A percentile compares a stretch with the other conserved stretches of the same genome.
Conservation (phyloP, 257 asterid species). For the Penstemon eatonii region DNA sequence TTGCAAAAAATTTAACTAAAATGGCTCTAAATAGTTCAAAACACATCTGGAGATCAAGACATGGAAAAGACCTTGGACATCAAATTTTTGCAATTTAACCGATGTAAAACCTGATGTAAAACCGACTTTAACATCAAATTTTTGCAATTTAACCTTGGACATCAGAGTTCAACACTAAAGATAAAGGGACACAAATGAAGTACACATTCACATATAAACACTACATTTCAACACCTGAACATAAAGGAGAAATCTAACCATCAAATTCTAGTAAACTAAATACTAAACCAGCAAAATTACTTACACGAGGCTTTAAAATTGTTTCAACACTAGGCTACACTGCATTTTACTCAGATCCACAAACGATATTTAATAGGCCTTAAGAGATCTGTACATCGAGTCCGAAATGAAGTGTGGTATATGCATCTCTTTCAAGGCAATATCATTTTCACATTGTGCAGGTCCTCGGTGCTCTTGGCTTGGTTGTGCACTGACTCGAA, state of each 20-base stretch:
- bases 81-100: neutral
- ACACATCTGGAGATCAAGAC: too few relatives aligned
- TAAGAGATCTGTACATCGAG: slow-evolving; percentile 29
- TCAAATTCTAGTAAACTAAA: slow-evolving; percentile 23
- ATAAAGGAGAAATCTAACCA: slow-evolving; percentile 23
- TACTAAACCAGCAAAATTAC: slow-evolving; percentile 28
- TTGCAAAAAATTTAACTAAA: too few relatives aligned
- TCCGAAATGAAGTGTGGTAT: neutral
- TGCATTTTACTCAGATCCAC: slow-evolving; percentile 6
- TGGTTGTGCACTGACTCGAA: slow-evolving; percentile 82
- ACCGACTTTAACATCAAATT: neutral
- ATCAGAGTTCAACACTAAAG: slow-evolving; percentile 19
- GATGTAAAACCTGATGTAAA: too few relatives aligned
- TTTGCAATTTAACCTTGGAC: slow-evolving; percentile 1
- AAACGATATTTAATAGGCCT: slow-evolving; percentile 16
- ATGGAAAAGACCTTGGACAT: neutral
- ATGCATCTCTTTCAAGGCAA: slow-evolving; percentile 40
- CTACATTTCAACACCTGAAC: slow-evolving; percentile 29
- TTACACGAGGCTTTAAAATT: slow-evolving; percentile 12
- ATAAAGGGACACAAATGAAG: slow-evolving; percentile 18
- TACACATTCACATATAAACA: slow-evolving; percentile 16
- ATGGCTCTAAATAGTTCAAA: too few relatives aligned
- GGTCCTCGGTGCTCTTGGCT: slow-evolving; percentile 51
- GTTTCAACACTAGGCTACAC: neutral
- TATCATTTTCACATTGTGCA: slow-evolving; percentile 63